phyloP scores from a whole-genome alignment of 805 yeast species.

The Kodamaea fukazawae region DNA sequence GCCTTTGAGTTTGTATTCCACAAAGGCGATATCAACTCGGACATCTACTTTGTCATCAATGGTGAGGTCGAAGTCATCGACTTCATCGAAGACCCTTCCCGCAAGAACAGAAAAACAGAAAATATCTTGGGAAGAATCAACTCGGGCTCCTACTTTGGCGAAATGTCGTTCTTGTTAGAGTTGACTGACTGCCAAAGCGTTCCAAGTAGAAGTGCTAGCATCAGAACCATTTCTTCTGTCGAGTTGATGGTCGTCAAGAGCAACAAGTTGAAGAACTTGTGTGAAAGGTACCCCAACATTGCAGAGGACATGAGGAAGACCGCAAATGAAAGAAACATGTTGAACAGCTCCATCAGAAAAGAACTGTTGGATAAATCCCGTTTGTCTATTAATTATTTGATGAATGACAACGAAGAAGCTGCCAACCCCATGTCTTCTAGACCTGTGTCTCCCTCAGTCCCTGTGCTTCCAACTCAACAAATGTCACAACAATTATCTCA shows the following conservation, averaged over 20 bases:
- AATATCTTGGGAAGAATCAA: slow-evolving; percentile 55
- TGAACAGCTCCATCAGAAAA: slow-evolving; percentile 24
- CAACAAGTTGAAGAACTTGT: slow-evolving; percentile 51
- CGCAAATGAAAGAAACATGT: slow-evolving; percentile 49
- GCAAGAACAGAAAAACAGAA: slow-evolving; percentile 24
- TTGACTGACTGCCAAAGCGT: slow-evolving; percentile 27
- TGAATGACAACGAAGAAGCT: slow-evolving; percentile 11
- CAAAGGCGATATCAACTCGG: slow-evolving; percentile 60
- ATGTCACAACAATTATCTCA: background rate
- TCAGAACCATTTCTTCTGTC: slow-evolving; percentile 57
- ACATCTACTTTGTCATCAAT: slow-evolving; percentile 61
- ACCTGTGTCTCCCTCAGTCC: slow-evolving; percentile 2
- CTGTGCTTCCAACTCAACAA: slow-evolving; percentile 6
- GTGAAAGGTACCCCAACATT: slow-evolving; percentile 56
- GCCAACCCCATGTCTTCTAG: background rate
- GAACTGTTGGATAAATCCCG: slow-evolving; percentile 10
- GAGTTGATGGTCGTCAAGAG: slow-evolving; percentile 61
- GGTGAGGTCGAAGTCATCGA: slow-evolving; percentile 72
- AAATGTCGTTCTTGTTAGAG: slow-evolving; percentile 63
- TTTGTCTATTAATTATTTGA: slow-evolving; percentile 22
- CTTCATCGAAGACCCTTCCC: slow-evolving; percentile 11
- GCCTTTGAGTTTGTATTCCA: slow-evolving; percentile 61
- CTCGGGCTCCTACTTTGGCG: slow-evolving; percentile 71
- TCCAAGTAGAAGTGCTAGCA: slow-evolving; percentile 54
- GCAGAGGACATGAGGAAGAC: slow-evolving; percentile 59